These are phyloP conservation scores for Chenopodium suecicum DNA, from an alignment of 148 eudicot genomes.

Conservation along the genomic window DNA sequence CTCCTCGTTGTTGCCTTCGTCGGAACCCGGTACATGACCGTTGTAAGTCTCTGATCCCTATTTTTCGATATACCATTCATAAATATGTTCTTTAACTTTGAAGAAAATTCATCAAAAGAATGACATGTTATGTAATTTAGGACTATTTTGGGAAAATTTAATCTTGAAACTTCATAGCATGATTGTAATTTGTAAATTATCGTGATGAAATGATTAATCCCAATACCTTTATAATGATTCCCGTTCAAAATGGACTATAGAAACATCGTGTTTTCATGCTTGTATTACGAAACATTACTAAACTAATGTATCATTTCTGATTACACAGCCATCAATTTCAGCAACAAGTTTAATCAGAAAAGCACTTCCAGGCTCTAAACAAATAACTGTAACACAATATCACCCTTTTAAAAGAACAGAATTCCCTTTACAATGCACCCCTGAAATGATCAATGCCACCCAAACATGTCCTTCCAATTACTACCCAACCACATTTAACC, in stretches of 20 bases:
- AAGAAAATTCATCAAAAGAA: neutral
- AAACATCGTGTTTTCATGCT: too few relatives aligned
- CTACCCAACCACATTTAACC: conserved; percentile 27
- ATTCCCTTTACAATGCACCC: conserved; percentile 30
- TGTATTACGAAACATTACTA: too few relatives aligned
- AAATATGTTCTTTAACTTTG: neutral
- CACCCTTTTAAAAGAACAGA: neutral
- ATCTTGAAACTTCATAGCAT: neutral
- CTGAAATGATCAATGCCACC: conserved; percentile 17
- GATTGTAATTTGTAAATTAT: neutral
- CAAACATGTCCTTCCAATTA: conserved; percentile 36
- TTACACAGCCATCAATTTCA: conserved; percentile 28
- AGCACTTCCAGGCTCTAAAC: conserved; percentile 14
- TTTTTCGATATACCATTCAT: neutral
- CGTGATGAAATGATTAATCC: neutral
- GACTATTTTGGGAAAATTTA: neutral
- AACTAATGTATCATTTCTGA: neutral
- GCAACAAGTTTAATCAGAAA: conserved; percentile 25
- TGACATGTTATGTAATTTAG: neutral
- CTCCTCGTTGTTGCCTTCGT: conserved; percentile 38
- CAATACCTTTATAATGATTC: neutral
- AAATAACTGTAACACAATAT: conserved; percentile 1
- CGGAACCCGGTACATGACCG: conserved; percentile 40
- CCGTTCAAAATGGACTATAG: neutral
- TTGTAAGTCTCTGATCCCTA: conserved; percentile 38